Base-by-base conservation (phyloP, 164 flowering plant species). In the Euptelea pleiosperma region DNA sequence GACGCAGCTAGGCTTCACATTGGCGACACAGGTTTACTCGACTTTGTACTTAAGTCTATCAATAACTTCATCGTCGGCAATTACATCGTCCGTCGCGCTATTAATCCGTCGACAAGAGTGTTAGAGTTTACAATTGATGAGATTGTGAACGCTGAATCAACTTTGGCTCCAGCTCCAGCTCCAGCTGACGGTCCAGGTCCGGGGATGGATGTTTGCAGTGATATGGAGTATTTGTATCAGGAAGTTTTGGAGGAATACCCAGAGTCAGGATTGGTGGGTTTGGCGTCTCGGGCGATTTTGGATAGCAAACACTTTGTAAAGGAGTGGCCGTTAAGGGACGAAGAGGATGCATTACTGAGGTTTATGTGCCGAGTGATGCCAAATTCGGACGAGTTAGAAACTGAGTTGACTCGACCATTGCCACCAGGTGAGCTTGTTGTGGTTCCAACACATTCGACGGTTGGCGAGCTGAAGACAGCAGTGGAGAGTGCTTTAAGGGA, bases 1-100 rank as follows among this genome's bases (percentile, higher is more conserved):
- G 98, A 92, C 54, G 91, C 85, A 0, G 96, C 93, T 3, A 64
- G 98, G 59, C 56, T 63, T 37, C 81, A 79, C 34, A 85, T 92
- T 22, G 96, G 98, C 3, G 96, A 92, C 61, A 87, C 96, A 0
- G 98, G 98, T 0, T 64, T 92, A 40, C 78, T 92, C 3, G 98
- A 92, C 55, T 82, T 85, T 61, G 96, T 89, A 0, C 77, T 92
- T 9, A 92, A 92, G 37, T 82, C 86, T 22, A 75, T 92, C 71
- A 82, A 84, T 69, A 82, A 84, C 62, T 84, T 85, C 34, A 62
- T 81, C 16, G 81, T 89, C 8, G 96, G 89, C 8, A 45, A 50
- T 37, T 55, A 77, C 22, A 36, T 92, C 18, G 84, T 92, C n/a
- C 64, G 69, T 4, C 86, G 96, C 6, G 49, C 72, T 0, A 76